These are phyloP conservation scores for Hortaea werneckii DNA, from an alignment of 2,329 filamentous ascomycete genomes.

Conservation along the genomic window DNA sequence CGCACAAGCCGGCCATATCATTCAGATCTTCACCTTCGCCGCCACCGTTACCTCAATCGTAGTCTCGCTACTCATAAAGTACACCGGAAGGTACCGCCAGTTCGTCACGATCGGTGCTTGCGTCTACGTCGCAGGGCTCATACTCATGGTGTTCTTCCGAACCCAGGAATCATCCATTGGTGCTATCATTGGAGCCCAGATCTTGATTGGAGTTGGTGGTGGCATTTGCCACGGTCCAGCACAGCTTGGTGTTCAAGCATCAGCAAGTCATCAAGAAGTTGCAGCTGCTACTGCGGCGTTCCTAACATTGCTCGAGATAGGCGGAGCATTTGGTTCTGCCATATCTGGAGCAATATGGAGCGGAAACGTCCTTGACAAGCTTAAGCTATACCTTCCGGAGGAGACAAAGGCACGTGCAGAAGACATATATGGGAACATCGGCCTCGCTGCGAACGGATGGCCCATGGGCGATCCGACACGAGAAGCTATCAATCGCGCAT, in stretches of 20 bases:
- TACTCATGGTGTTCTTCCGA: slow-evolving; percentile 46
- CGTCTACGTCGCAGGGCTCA: slow-evolving; percentile 46
- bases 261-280: slow-evolving; percentile 42
- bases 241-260: slow-evolving; percentile 47
- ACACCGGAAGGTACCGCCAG: slow-evolving; percentile 50
- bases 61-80: slow-evolving; percentile 54
- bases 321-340: slow-evolving; percentile 44
- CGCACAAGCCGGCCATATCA: slow-evolving; percentile 51
- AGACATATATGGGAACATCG: slow-evolving; percentile 44
- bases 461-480: slow-evolving; percentile 46
- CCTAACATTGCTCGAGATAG: slow-evolving; percentile 45
- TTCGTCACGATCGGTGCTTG: slow-evolving; percentile 48
- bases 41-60: slow-evolving; percentile 52
- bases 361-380: slow-evolving; percentile 37
- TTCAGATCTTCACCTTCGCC: slow-evolving; percentile 55
- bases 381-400: slow-evolving; percentile 43
- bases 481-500: slow-evolving; percentile 52
- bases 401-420: slow-evolving; percentile 33
- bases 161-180: slow-evolving; percentile 35
- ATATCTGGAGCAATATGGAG: slow-evolving; percentile 46
- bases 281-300: slow-evolving; percentile 48
- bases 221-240: slow-evolving; percentile 47
- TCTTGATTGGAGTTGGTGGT: slow-evolving; percentile 45
- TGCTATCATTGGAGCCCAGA: slow-evolving; percentile 42
- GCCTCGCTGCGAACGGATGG: slow-evolving; percentile 41